Percentiles rank a stretch among this genome's conserved stretches.
phyloP scores from a whole-genome alignment of 352 stramenopile species.

The Globisporangium takayamanum region DNA sequence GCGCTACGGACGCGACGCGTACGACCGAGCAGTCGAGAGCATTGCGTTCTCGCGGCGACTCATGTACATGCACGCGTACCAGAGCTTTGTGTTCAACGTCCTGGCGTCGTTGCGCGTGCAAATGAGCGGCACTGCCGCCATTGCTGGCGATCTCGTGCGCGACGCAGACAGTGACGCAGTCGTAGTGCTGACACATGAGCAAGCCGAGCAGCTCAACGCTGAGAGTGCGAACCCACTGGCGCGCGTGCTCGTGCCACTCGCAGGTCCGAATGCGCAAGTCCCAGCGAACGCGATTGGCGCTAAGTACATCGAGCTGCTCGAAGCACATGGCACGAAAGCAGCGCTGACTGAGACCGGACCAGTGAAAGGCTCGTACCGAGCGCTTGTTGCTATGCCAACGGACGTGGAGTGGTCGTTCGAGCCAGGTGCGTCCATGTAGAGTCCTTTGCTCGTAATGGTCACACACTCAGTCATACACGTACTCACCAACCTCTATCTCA shows the following conservation, averaged over 20 bases:
- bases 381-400: constrained; percentile 31
- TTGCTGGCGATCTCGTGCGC: constrained; percentile 54
- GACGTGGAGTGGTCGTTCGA: constrained; percentile 42
- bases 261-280: constrained; percentile 41
- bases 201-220: constrained; percentile 35
- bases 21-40: constrained; percentile 43
- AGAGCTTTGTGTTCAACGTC: constrained; percentile 71
- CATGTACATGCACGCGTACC: constrained; percentile 76
- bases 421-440: constrained; percentile 10
- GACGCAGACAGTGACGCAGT: constrained; percentile 18
- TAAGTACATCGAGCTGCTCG: constrained; percentile 37
- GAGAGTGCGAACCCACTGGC: constrained; percentile 19
- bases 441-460: too few species aligned
- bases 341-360: constrained; percentile 27
- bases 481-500: neutral
- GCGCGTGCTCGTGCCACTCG: constrained; percentile 48
- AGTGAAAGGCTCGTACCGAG: constrained; percentile 59
- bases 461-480: too few species aligned
- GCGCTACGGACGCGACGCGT: constrained; percentile 40
- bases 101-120: constrained; percentile 48
- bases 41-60: constrained; percentile 51
- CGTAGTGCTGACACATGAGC: constrained; percentile 25
- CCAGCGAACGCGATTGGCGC: constrained; percentile 40
- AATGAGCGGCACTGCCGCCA: constrained; percentile 25
- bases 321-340: constrained; percentile 36